Percentiles rank a stretch among this genome's conserved stretches.
Conservation (phyloP, 2,329 filamentous ascomycete species). For the Claviceps sp. region DNA sequence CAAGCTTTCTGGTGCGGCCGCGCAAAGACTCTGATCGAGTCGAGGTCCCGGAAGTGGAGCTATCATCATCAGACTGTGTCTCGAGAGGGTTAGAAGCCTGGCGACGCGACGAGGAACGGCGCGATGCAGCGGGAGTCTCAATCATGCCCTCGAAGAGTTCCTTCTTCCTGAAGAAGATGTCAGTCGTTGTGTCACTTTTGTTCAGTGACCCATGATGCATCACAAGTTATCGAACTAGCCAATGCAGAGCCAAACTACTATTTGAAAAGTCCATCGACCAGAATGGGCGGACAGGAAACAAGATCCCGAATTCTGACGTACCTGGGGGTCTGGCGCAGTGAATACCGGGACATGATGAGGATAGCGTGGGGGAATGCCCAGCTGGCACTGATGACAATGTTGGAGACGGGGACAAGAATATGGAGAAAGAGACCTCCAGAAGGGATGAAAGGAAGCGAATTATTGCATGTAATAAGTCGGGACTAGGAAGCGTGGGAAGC, state of each 20-base stretch:
- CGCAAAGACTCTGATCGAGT: slow-evolving; percentile 24
- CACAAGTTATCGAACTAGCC: not conserved
- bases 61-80: slow-evolving; percentile 30
- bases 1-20: slow-evolving; percentile 35
- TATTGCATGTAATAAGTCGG: not conserved
- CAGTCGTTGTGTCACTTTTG: slow-evolving; percentile 1
- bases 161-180: slow-evolving; percentile 35
- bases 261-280: not conserved
- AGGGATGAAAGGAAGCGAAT: not conserved
- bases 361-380: not conserved
- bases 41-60: slow-evolving; percentile 30
- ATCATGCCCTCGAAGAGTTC: slow-evolving; percentile 49
- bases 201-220: not conserved
- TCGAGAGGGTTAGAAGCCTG: slow-evolving; percentile 35
- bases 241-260: not conserved
- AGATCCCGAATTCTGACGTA: slow-evolving; percentile 7
- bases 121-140: slow-evolving; percentile 32
- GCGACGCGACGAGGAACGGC: slow-evolving; percentile 31
- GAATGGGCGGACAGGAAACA: not conserved
- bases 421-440: not conserved
- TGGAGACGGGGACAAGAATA: not conserved
- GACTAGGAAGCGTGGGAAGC: not conserved
- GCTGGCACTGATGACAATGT: not conserved
- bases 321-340: slow-evolving; percentile 19
- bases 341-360: slow-evolving; percentile 15